Conservation (phyloP, 768 basidiomycete genomes). For the Macrocybe gigantea region DNA sequence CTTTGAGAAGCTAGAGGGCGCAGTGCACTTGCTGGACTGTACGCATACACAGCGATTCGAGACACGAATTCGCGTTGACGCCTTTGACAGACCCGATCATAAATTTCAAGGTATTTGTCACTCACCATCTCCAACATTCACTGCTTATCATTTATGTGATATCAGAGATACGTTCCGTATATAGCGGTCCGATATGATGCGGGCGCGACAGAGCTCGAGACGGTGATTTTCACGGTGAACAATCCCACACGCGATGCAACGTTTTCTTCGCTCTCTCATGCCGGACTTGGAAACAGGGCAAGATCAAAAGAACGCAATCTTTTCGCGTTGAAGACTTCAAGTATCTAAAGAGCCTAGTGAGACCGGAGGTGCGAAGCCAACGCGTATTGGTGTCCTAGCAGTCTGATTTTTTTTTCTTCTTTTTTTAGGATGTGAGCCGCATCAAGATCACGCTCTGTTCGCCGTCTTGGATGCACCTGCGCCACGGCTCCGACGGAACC, state of each 20-base stretch:
- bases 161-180: conserved; percentile 42
- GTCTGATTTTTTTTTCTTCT: too few species aligned
- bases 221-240: conserved; percentile 38
- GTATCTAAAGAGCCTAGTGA: conserved; percentile 49
- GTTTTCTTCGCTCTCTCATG: background rate
- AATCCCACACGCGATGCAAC: background rate
- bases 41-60: conserved; percentile 6
- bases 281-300: conserved; percentile 34
- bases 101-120: conserved; percentile 40
- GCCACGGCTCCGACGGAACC: conserved; percentile 53
- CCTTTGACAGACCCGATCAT: conserved; percentile 33
- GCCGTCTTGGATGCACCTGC: conserved; percentile 68
- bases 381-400: background rate
- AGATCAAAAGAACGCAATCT: conserved; percentile 54
- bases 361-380: conserved; percentile 37
- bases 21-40: conserved; percentile 49
- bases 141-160: background rate
- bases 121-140: background rate
- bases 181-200: conserved; percentile 33
- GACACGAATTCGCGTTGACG: background rate
- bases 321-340: conserved; percentile 64
- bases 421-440: conserved; percentile 48
- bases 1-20: conserved; percentile 61
- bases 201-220: conserved; percentile 31
- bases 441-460: conserved; percentile 71